A percentile compares a stretch with the other conserved stretches of the same genome.
Evolutionary conservation across 2,329 filamentous ascomycete genomes (phyloP).

Genomic region (Stemphylium lycopersici): DNA sequence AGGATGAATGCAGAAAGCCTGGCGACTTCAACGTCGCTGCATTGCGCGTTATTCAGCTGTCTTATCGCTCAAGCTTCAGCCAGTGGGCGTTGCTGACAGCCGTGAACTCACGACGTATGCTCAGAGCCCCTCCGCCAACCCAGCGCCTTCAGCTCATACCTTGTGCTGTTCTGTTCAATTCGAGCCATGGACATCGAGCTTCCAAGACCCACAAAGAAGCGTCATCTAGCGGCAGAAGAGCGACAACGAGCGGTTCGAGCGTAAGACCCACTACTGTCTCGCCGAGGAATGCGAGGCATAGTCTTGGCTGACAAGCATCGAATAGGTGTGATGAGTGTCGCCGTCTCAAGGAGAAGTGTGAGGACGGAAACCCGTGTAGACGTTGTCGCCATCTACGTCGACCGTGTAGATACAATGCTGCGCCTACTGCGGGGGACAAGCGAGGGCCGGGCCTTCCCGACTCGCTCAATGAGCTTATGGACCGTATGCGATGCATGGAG

Average conservation of each 20-base stretch:
- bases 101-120: too few relatives aligned
- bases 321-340: conserved; percentile 61
- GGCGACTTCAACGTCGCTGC: too few relatives aligned
- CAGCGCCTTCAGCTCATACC: background rate
- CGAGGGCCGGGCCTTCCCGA: background rate
- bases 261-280: conserved; percentile 10
- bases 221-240: conserved; percentile 15
- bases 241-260: conserved; percentile 21
- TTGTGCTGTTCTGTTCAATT: background rate
- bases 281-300: background rate
- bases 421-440: conserved; percentile 4
- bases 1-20: too few relatives aligned
- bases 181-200: conserved; percentile 11
- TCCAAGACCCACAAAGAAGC: conserved; percentile 19
- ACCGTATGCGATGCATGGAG: conserved; percentile 13
- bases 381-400: conserved; percentile 59
- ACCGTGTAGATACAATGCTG: conserved; percentile 46
- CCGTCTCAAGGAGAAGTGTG: conserved; percentile 63
- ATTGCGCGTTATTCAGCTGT: too few relatives aligned
- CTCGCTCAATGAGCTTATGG: conserved; percentile 10
- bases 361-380: conserved; percentile 61
- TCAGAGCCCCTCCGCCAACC: background rate
- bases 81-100: too few relatives aligned
- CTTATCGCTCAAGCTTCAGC: too few relatives aligned
- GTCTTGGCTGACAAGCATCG: conserved; percentile 5